These are phyloP conservation scores for Candida oleophila DNA, from an alignment of 805 yeast genomes.

Conservation along the genomic window DNA sequence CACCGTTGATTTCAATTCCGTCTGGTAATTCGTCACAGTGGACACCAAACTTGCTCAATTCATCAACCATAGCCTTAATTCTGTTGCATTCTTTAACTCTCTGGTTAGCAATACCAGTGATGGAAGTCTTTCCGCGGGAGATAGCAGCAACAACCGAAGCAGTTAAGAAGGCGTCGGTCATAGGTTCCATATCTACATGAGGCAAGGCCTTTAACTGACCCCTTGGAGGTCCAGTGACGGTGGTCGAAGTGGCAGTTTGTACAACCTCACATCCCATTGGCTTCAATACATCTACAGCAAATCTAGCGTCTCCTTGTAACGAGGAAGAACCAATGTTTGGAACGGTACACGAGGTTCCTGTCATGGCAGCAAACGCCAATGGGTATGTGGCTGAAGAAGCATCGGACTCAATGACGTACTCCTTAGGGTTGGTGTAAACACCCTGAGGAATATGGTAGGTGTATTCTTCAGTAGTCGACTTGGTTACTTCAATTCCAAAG, in stretches of 20 bases:
- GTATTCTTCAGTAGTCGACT: constrained; percentile 67
- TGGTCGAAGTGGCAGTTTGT: constrained; percentile 83
- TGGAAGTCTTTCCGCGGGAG: constrained; percentile 65
- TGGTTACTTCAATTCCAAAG: constrained; percentile 78
- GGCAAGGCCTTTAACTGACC: constrained; percentile 70
- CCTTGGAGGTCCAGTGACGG: constrained; percentile 83
- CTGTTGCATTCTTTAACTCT: constrained; percentile 97
- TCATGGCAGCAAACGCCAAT: constrained; percentile 93
- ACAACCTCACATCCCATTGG: constrained; percentile 94
- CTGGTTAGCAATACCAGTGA: constrained; percentile 96
- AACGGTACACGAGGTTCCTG: constrained; percentile 87
- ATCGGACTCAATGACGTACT: constrained; percentile 90
- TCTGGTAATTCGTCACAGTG: constrained; percentile 81
- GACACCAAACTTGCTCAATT: constrained; percentile 90
- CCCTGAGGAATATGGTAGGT: constrained; percentile 92
- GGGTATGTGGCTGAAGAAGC: constrained; percentile 99
- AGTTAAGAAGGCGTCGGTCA: constrained; percentile 98
- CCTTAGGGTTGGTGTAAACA: constrained; percentile 72
- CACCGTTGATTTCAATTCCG: constrained; percentile 86
- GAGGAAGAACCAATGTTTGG: constrained; percentile 93
- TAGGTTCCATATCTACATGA: constrained; percentile 95
- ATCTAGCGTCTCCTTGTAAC: constrained; percentile 95
- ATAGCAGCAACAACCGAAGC: constrained; percentile 97
- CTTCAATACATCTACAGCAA: constrained; percentile 85
- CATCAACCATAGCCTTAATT: constrained; percentile 89